Evolutionary conservation across 139 green algal genomes (phyloP), one percentile per base, ranked within the genome.

Genomic region (Chlorella sp.): DNA sequence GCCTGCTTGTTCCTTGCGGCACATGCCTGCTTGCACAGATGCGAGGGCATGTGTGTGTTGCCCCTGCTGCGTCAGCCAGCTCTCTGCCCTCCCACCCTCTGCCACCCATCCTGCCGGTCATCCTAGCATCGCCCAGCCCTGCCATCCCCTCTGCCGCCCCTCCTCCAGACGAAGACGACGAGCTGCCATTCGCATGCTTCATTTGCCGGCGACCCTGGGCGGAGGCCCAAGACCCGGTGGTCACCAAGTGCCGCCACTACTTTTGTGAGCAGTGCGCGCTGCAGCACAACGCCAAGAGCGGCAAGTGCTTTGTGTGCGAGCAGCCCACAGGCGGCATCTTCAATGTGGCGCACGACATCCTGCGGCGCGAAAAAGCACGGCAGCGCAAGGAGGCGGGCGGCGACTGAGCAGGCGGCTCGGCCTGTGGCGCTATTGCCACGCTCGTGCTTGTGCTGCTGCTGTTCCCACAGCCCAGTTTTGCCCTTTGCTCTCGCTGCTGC

Each of bases 261-360:
- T 99, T 99, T 72, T 99, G 98, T 78, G 97, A 99, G 83, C 89
- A 91, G 41, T 99, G 97, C 87, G 97, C 97, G 9, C 90, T 99
- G 65, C 95, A 98, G 92, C 93, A 96, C 67, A 96, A 98, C 85
- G 83, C 93, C 44, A 98, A 95, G 84, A 93, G 78, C 4, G 89
- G 90, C 67, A 97, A 96, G 82, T 99, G 97, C 74, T 94, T 91
- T 63, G 94, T 96, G 51, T 99, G 97, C 88, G 91, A 95, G 21
- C 84, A 97, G 85, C 88, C 94, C 0, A 99, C 96, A 0, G 87
- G 93, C 32, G 97, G 97, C 78, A 97, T 98, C 36, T 99, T 99
- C 89, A 99, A 99, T 88, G 93, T 98, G 0, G 97, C 97, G 2
- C 88, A 95, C 18, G 95, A 98, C 44, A 95, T 99, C 12, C 87